phyloP scores from a whole-genome alignment of 192 early-diverging fungal genomes.

The Gryganskiella cystojenkinii region DNA sequence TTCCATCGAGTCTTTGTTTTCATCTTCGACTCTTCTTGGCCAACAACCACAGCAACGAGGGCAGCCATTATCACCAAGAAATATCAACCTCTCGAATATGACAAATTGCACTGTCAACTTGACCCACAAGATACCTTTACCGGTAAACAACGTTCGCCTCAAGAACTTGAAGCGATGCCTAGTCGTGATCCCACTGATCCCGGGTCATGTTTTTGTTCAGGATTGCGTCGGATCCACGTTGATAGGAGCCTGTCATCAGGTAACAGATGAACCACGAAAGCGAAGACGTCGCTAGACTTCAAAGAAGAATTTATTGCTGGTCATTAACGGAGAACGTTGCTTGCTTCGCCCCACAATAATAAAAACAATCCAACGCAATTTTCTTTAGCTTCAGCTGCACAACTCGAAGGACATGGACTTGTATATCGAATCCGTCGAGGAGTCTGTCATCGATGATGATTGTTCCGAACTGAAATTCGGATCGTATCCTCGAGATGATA shows the following conservation, averaged over 20 bases:
- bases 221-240: slow-evolving; percentile 69
- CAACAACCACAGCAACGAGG: neutral
- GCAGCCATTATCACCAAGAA: neutral
- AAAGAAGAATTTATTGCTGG: neutral
- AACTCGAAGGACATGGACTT: slow-evolving; percentile 66
- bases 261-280: slow-evolving; percentile 41
- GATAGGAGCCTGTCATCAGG: slow-evolving; percentile 80
- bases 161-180: slow-evolving; percentile 67
- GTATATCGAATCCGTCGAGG: slow-evolving; percentile 69
- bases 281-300: no score
- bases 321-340: no score
- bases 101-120: slow-evolving; percentile 74
- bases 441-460: slow-evolving; percentile 83
- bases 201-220: slow-evolving; percentile 77
- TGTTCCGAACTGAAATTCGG: slow-evolving; percentile 70
- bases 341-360: no score
- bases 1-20: slow-evolving; percentile 24
- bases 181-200: slow-evolving; percentile 72
- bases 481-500: slow-evolving; percentile 50
- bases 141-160: slow-evolving; percentile 80
- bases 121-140: slow-evolving; percentile 36
- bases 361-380: no score
- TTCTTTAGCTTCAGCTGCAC: slow-evolving; percentile 84
- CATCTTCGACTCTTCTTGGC: slow-evolving; percentile 12
- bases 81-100: slow-evolving; percentile 45